Conservation (phyloP, 352 stramenopile genomes). For the Pythium rhizo-oryzae region DNA sequence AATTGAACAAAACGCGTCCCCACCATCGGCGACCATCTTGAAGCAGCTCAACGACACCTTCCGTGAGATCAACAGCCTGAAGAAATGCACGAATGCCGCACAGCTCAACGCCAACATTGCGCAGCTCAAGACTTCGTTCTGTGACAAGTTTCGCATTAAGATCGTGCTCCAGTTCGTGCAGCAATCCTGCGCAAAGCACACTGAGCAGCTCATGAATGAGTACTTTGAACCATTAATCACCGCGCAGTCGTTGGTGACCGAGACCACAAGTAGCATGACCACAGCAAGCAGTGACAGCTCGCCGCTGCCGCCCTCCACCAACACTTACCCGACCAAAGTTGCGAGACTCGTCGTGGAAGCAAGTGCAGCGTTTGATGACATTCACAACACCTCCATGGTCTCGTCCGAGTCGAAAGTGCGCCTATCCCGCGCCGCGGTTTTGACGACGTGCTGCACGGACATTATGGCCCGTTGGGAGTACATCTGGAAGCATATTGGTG, state of each 20-base stretch:
- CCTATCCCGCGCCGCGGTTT: slow-evolving; percentile 47
- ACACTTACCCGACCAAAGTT: slow-evolving; percentile 37
- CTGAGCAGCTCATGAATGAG: slow-evolving; percentile 49
- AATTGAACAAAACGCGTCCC: slow-evolving; percentile 51
- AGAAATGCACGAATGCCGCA: slow-evolving; percentile 65
- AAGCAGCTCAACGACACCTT: slow-evolving; percentile 70
- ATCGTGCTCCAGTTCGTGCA: slow-evolving; percentile 63
- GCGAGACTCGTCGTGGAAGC: slow-evolving; percentile 52
- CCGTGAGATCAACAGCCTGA: slow-evolving; percentile 63
- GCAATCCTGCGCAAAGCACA: slow-evolving; percentile 40
- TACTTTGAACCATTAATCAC: slow-evolving; percentile 66
- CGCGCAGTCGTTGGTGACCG: slow-evolving; percentile 39
- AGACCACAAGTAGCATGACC: slow-evolving; percentile 25
- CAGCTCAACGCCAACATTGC: slow-evolving; percentile 69
- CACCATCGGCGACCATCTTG: slow-evolving; percentile 41
- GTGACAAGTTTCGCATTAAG: slow-evolving; percentile 59
- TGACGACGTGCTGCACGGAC: slow-evolving; percentile 49
- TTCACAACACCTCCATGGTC: slow-evolving; percentile 67
- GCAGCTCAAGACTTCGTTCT: slow-evolving; percentile 66
- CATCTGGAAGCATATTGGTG: slow-evolving; percentile 58
- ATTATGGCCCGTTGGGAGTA: slow-evolving; percentile 50
- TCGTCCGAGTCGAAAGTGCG: slow-evolving; percentile 75
- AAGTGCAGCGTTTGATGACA: slow-evolving; percentile 51
- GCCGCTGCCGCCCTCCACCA: not conserved
- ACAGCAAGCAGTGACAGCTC: slow-evolving; percentile 4